Evolutionary conservation across 208 protist species (phyloP).

Genomic region (Acanthamoeba royreba): DNA sequence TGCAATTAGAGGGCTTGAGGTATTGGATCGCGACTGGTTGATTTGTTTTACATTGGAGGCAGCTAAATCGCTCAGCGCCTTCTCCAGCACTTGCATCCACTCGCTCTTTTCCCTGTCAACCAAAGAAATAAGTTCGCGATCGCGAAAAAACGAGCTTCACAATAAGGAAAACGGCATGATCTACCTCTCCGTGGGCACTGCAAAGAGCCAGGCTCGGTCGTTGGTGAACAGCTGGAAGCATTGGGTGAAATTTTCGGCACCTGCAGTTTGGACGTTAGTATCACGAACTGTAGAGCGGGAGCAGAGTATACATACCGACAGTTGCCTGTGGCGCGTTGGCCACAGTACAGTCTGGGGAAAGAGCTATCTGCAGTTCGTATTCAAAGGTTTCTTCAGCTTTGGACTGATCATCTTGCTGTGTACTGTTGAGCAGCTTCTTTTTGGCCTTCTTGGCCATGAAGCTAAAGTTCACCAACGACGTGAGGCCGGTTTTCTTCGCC

Average conservation of each 20-base stretch:
- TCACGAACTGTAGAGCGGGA: not conserved
- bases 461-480: not conserved
- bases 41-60: not conserved
- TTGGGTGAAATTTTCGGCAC: not conserved
- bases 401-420: not conserved
- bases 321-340: not conserved
- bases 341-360: not conserved
- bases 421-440: not conserved
- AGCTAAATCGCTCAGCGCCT: not conserved
- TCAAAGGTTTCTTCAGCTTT: not conserved
- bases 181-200: not conserved
- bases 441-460: not conserved
- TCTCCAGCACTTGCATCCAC: not conserved
- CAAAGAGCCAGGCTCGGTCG: not conserved
- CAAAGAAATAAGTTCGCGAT: too few relatives aligned
- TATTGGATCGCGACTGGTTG: too few relatives aligned
- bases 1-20: too few relatives aligned
- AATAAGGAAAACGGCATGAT: not conserved
- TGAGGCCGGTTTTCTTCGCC: not conserved
- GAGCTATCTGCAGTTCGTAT: not conserved
- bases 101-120: not conserved
- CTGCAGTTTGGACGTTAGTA: not conserved
- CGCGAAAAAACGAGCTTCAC: not conserved
- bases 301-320: not conserved
- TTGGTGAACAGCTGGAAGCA: not conserved